Evolutionary conservation across 2,329 filamentous ascomycete genomes (phyloP), one percentile per base, ranked within the genome.

Genomic region (Verticillium albo-atrum): DNA sequence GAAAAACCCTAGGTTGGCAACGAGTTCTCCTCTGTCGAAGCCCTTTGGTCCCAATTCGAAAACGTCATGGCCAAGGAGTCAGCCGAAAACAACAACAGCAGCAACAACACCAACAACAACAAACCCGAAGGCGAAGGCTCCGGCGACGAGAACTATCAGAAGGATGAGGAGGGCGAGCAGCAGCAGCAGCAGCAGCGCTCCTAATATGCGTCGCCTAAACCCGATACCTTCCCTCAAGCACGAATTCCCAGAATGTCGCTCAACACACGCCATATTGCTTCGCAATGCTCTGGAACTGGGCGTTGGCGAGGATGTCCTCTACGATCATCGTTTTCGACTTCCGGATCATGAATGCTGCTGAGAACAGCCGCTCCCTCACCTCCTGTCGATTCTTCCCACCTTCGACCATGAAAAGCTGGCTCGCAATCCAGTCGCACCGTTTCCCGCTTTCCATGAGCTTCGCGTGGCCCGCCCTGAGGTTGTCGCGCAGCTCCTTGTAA

Each of bases 11-110:
- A 91, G 88, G 88, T 99, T 57, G 95, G 95, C 37, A 97, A 97
- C 75, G 95, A 99, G 70, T 97, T 99, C 76, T 89, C 90, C n/a
- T 93, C 92, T 4, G 95, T 99, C 51, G 95, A 99, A 74, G 92
- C 92, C 30, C 82, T 99, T 17, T 99, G 95, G 95, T 96, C 91
- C 42, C 92, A 96, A 69, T 98, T 99, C 70, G 95, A 99, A 77
- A 90, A 89, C 66, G 93, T 98, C 67, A 98, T 97, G 93, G 91
- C 86, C 9, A 91, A 89, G 68, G 83, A 89, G 59, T 75, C 77
- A 3, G 78, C 76, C 54, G 68, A 60, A 34, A 20, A 50, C 42
- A 50, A 23, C 42, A 23, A 20, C n/a, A 50, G 42, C 42, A 50
- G 14, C 9, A 50, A 5, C 42, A 23, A 23, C 42, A 70, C 53